These are phyloP conservation scores for Dichomitus squalens DNA, from an alignment of 1,284 basidiomycete species.

Conservation along the genomic window DNA sequence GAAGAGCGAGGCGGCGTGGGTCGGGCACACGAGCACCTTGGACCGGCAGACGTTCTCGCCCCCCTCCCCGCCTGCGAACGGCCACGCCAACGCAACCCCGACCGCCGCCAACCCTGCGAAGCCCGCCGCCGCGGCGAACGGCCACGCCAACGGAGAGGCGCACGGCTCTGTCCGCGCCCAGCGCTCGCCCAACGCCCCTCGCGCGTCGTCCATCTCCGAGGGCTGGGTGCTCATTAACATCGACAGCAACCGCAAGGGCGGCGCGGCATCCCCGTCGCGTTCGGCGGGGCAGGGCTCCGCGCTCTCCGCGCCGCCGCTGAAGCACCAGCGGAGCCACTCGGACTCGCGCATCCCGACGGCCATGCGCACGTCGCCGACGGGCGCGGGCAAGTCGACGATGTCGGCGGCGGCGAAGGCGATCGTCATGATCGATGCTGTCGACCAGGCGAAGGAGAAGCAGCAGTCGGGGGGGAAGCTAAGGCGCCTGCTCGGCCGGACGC, in stretches of 20 bases:
- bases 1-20: conserved; percentile 30
- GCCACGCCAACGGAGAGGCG: background rate
- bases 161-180: conserved; percentile 8
- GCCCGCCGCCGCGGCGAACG: background rate
- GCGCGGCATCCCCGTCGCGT: background rate
- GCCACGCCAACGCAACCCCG: conserved; percentile 5
- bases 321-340: conserved; percentile 30
- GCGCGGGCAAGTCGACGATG: conserved; percentile 36
- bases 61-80: background rate
- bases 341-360: conserved; percentile 26
- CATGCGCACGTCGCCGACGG: conserved; percentile 9
- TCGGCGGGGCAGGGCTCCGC: conserved; percentile 4
- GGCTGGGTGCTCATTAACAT: conserved; percentile 71
- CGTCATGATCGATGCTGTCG: conserved; percentile 57
- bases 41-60: conserved; percentile 5
- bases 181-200: conserved; percentile 3
- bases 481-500: conserved; percentile 25
- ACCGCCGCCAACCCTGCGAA: background rate
- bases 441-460: conserved; percentile 33
- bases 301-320: conserved; percentile 13
- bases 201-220: conserved; percentile 21
- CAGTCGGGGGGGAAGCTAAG: conserved; percentile 27
- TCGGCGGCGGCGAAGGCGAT: conserved; percentile 60
- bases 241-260: conserved; percentile 38
- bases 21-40: conserved; percentile 20